phyloP scores from a whole-genome alignment of 176 grass and related monocot species.

The Carex scoparia region DNA sequence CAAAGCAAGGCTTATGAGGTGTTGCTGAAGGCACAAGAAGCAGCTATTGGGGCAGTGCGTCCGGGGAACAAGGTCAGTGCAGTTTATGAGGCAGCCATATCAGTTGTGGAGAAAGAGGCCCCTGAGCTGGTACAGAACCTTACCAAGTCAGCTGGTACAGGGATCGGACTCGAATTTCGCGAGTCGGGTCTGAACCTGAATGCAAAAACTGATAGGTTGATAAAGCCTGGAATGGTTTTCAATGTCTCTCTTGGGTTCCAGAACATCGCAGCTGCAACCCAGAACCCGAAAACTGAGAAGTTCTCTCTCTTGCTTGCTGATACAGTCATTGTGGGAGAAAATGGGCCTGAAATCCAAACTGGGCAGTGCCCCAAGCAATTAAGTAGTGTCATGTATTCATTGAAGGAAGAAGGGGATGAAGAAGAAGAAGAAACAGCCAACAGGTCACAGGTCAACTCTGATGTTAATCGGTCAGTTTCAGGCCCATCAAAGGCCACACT shows the following conservation, averaged over 20 bases:
- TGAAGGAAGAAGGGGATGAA: constrained; percentile 66
- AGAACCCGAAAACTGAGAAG: constrained; percentile 70
- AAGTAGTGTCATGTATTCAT: constrained; percentile 59
- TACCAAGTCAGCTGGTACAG: constrained; percentile 82
- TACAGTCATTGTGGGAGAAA: constrained; percentile 65
- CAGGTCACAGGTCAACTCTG: not conserved
- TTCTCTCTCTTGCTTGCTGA: constrained; percentile 78
- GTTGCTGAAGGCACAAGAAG: constrained; percentile 91
- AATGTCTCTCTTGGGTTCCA: constrained; percentile 88
- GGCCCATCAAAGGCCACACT: constrained; percentile 58
- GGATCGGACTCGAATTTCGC: constrained; percentile 84
- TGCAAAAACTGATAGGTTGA: constrained; percentile 49
- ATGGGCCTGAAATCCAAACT: constrained; percentile 53
- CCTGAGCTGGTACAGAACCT: constrained; percentile 65
- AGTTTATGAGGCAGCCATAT: constrained; percentile 55
- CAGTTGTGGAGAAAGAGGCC: constrained; percentile 59
- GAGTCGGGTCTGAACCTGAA: constrained; percentile 82
- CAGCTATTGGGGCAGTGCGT: constrained; percentile 51
- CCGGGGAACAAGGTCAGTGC: constrained; percentile 55
- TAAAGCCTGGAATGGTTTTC: constrained; percentile 79
- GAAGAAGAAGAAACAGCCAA: constrained; percentile 29
- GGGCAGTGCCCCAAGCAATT: constrained; percentile 61
- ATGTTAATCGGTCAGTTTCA: not conserved
- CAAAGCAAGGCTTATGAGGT: constrained; percentile 76
- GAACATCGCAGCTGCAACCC: constrained; percentile 65